Base-by-base conservation (phyloP, 2,329 filamentous ascomycete genomes). In the Torrubiella hemipterigena region DNA sequence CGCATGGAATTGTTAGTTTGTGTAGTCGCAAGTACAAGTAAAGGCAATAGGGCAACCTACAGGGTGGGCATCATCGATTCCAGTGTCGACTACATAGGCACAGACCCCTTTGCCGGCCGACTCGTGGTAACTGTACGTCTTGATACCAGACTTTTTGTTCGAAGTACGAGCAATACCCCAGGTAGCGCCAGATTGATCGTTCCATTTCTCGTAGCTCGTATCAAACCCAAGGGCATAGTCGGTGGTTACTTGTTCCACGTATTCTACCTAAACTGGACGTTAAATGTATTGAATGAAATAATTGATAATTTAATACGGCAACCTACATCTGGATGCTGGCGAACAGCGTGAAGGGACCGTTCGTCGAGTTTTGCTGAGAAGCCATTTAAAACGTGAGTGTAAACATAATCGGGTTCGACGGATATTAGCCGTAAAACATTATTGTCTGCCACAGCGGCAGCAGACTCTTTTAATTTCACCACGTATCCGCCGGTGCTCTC, bases 51-150 rank as follows among this genome's bases (percentile, higher is more conserved):
- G n/a, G n/a, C n/a, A n/a, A 5, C 26, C 17, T 46, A 47, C 15
- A 44, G 46, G 28, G 63, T 55, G 33, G 59, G 58, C 6, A 58
- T 61, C 33, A 62, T 38, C 44, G 36, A 58, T 54, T 7, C 59
- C 58, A 12, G 56, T 54, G 41, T 62, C 59, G 29, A 63, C 50
- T 16, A 62, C 48, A 38, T 62, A 62, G 17, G 50, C 49, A 13
- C 49, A 59, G 5, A 51, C 50, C 12, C 48, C 54, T 29, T 42
- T 40, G 22, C 54, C 57, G 2, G 51, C 22, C 5, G 22, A 48
- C 1, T 44, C 40, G 31, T 58, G 50, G 35, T 51, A 56, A 30
- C 38, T 29, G 39, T 54, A 58, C n/a, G 33, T 31, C 8, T 36
- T 42, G 2, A 34, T 27, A 8, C 38, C 38, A 2, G 42, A 35